Base-by-base conservation (phyloP, 805 yeast species). In the Kodamaea kaohsiungensis region DNA sequence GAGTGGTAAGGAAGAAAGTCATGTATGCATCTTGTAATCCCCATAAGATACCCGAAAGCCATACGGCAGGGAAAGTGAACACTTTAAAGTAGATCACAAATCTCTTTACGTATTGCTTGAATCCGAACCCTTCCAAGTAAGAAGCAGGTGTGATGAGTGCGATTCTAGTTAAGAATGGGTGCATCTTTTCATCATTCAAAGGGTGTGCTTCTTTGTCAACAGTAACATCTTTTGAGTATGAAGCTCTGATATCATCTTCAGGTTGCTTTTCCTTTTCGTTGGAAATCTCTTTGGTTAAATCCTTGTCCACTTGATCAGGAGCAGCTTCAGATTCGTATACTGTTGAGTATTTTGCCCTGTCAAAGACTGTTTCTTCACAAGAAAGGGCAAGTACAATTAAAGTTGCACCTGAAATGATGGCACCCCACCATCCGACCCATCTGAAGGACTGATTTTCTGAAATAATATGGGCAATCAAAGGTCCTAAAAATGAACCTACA, bases 401-500 rank as follows among this genome's bases (percentile, higher is more conserved):
- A 68, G 77, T 51, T 60, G 78, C 81, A 19, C 71, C 73, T 48
- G 78, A 76, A 47, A 84, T 77, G 48, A 71, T 63, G 10, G 64
- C 74, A 16, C 81, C 79, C 51, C 79, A 70, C 69, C 81, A 72
- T 56, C 82, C 78, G 8, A 78, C 81, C 85, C 84, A 81, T 56
- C 76, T 65, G 77, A 84, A 84, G 6, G 82, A 80, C 25, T 74
- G 68, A 27, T 74, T 76, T 49, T 78, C 75, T 30, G 76, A 75
- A 53, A 84, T 80, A 59, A 81, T 80, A 10, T 87, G 87, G 10
- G 86, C 85, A 48, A 83, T 73, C 60, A 84, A 70, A 4, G 88
- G 87, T 3, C 87, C 87, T 53, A 82, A 66, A 59, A 71, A 84
- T 43, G 83, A 79, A 8, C 85, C 82, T 10, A 76, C 75, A 38